Percentiles rank a stretch among this genome's conserved stretches.
phyloP scores from a whole-genome alignment of 2,329 filamentous ascomycete species.

The Fusarium temperatum region DNA sequence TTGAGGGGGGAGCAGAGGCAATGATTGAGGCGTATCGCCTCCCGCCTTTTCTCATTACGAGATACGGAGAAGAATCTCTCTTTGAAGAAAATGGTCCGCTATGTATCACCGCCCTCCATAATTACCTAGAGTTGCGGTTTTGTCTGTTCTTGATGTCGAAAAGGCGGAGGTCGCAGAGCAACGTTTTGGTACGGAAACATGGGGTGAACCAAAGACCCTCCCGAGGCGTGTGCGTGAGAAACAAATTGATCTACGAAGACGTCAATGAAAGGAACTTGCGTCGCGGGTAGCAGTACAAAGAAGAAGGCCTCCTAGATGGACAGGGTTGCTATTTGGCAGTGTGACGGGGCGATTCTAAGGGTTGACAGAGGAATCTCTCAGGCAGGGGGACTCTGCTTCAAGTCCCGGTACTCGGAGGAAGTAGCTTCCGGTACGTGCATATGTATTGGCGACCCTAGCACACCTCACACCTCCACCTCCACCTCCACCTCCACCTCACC shows the following conservation, averaged over 20 bases:
- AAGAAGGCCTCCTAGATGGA: neutral
- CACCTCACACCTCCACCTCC: neutral
- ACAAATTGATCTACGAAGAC: constrained; percentile 22
- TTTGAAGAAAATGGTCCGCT: neutral
- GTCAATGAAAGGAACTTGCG: neutral
- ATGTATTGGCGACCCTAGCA: neutral
- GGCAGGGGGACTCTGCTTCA: neutral
- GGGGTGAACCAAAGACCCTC: constrained; percentile 10
- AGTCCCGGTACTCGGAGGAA: constrained; percentile 4
- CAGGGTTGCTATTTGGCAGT: neutral
- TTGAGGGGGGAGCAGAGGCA: constrained; percentile 28
- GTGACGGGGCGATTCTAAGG: neutral
- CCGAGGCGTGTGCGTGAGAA: constrained; percentile 20
- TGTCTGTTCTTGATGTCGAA: constrained; percentile 14
- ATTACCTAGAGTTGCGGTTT: constrained; percentile 1
- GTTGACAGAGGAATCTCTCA: neutral
- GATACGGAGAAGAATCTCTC: neutral
- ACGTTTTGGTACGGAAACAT: constrained; percentile 10
- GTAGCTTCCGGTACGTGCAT: neutral
- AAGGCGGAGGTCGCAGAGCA: constrained; percentile 29
- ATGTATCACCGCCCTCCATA: neutral
- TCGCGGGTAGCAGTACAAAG: constrained; percentile 6
- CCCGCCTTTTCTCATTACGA: neutral
- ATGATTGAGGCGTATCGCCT: constrained; percentile 31
- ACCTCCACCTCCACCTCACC: no score